Evolutionary conservation across 108 stramenopile species (phyloP).

Genomic region (Nitzschia sp.): DNA sequence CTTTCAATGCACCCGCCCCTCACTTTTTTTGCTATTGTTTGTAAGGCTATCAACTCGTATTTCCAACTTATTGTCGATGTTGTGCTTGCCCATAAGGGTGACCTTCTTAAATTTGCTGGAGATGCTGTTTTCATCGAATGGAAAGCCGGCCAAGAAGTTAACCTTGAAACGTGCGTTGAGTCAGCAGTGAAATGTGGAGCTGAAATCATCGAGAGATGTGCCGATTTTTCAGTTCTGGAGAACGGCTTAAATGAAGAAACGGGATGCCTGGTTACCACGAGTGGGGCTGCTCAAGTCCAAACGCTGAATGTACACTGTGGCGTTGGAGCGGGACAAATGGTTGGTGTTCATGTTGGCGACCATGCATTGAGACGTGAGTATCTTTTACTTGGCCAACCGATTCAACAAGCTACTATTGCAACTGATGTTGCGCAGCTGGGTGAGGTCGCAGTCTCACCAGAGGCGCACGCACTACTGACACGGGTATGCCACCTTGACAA

Average conservation of each 20-base stretch:
- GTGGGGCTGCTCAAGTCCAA: neutral
- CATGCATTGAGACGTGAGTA: slow-evolving; percentile 48
- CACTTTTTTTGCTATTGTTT: neutral
- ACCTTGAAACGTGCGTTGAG: slow-evolving; percentile 50
- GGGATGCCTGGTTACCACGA: neutral
- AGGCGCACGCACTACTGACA: slow-evolving; percentile 6
- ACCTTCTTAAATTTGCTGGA: slow-evolving; percentile 75
- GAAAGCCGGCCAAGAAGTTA: slow-evolving; percentile 28
- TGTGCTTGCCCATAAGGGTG: slow-evolving; percentile 57
- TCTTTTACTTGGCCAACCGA: slow-evolving; percentile 58
- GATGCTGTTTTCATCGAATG: slow-evolving; percentile 52
- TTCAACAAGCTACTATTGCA: slow-evolving; percentile 62
- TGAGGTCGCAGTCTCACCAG: slow-evolving; percentile 40
- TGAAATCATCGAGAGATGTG: slow-evolving; percentile 49
- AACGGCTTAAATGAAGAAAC: slow-evolving; percentile 22
- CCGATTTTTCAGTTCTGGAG: slow-evolving; percentile 51
- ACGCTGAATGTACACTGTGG: slow-evolving; percentile 42
- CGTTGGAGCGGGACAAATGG: slow-evolving; percentile 47
- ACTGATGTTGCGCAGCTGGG: slow-evolving; percentile 38
- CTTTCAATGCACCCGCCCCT: too few relatives aligned
- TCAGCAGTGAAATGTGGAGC: slow-evolving; percentile 54
- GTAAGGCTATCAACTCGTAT: slow-evolving; percentile 72
- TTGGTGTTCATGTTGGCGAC: slow-evolving; percentile 58
- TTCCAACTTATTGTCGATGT: slow-evolving; percentile 77
- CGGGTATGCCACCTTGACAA: slow-evolving; percentile 5